Conservation (phyloP, 352 stramenopile species). For the Phytophthora constricta region DNA sequence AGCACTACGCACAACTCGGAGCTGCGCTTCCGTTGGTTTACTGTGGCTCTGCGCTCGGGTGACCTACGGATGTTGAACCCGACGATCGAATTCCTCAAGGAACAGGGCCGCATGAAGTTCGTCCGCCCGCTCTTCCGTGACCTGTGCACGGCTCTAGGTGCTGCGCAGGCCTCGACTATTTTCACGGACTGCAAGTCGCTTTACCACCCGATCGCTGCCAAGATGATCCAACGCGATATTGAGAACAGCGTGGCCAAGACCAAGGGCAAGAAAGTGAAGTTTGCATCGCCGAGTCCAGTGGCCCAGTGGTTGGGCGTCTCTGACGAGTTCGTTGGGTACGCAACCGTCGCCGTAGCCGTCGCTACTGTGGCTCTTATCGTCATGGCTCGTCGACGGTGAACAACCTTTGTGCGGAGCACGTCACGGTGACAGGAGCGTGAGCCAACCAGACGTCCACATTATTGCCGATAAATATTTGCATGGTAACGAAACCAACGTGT, state of each 20-base stretch:
- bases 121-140: constrained; percentile 68
- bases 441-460: no score
- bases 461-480: no score
- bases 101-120: constrained; percentile 79
- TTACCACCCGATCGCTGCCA: constrained; percentile 71
- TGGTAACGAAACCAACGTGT: no score
- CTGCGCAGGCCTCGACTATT: constrained; percentile 19
- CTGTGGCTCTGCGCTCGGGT: constrained; percentile 50
- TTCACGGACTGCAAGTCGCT: constrained; percentile 56
- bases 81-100: constrained; percentile 51
- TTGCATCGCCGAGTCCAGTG: constrained; percentile 34
- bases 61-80: constrained; percentile 45
- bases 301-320: constrained; percentile 42
- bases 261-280: constrained; percentile 42
- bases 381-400: constrained; percentile 31
- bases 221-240: constrained; percentile 73
- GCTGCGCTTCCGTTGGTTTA: constrained; percentile 73
- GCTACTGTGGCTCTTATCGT: constrained; percentile 27
- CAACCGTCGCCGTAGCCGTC: constrained; percentile 19
- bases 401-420: background rate
- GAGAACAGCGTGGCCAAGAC: constrained; percentile 44
- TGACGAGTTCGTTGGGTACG: constrained; percentile 30
- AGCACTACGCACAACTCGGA: constrained; percentile 64
- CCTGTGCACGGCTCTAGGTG: constrained; percentile 40
- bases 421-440: no score